Base-by-base conservation (phyloP, 169 alveolate species). In the Neospora caninum region DNA sequence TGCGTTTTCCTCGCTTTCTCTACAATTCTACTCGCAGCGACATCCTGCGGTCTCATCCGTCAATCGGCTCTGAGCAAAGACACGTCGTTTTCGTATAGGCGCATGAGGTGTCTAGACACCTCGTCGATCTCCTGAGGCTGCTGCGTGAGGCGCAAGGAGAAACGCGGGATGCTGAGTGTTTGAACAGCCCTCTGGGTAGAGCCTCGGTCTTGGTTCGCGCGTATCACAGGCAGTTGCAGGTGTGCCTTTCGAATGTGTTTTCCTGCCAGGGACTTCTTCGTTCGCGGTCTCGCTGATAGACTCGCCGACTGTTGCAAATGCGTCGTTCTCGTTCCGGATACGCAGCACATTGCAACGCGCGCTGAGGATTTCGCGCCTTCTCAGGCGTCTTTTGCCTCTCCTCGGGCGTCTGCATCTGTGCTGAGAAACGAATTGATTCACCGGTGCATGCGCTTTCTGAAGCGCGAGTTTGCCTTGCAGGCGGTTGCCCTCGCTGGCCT, bases 221-320 rank as follows among this genome's bases (percentile, higher is more conserved):
- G 4, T 49, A 7, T 13, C 4, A 13, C 58, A 7, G 58, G 4
- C 58, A 4, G 58, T 49, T 49, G 22, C 58, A 49, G 13, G 22
- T 49, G 58, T 49, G 58, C 58, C 58, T 7, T n/a, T n/a, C n/a
- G n/a, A n/a, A n/a, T 49, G 4, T 49, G 45, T 78, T 10, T n/a
- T 78, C n/a, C 86, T n/a, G 2, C 20, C 86, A 78, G 86, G 29
- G 86, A 78, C 45, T 78, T 78, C 86, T 78, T 78, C 86, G 86
- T 78, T n/a, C 86, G 86, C 86, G 86, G 86, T 0, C 43, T 78
- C 49, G 86, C 86, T 10, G 86, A 78, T n/a, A 43, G 86, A 43
- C 7, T 78, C 7, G 86, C 86, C 39, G 86, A 78, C 86, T 78
- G 86, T 22, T 78, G 86, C 86, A 78, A 78, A 78, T 78, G 86